Percentiles rank a stretch among this genome's conserved stretches.
phyloP scores from a whole-genome alignment of 2,329 filamentous ascomycete species.

The Colletotrichum eleusines region DNA sequence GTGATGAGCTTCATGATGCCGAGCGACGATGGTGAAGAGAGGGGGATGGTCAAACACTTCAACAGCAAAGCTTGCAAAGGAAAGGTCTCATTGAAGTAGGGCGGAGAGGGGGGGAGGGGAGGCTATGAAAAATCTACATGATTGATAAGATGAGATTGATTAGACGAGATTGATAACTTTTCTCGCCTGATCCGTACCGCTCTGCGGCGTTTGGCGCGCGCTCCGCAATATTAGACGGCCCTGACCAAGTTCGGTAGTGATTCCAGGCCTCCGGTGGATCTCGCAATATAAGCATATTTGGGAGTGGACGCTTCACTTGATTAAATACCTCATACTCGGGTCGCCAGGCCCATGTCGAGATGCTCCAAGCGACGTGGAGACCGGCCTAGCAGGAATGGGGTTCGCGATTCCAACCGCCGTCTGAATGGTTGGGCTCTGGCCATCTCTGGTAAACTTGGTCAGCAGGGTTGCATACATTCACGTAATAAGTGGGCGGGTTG shows the following conservation, averaged over 20 bases:
- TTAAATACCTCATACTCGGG: conserved; percentile 28
- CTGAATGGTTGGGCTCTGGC: neutral
- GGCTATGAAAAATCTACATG: neutral
- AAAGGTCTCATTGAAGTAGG: neutral
- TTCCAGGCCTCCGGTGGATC: neutral
- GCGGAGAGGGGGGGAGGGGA: too few relatives aligned
- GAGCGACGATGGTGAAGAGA: neutral
- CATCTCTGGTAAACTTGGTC: neutral
- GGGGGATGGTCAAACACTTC: neutral
- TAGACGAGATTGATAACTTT: conserved; percentile 14
- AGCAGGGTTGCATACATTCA: neutral
- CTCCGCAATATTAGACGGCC: neutral
- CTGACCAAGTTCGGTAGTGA: neutral
- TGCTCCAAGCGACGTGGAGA: conserved; percentile 4
- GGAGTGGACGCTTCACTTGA: neutral
- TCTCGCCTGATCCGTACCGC: neutral
- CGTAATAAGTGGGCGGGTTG: neutral
- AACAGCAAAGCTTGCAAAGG: conserved; percentile 4
- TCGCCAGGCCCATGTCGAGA: neutral
- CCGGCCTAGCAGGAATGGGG: too few relatives aligned
- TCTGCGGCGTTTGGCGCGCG: neutral
- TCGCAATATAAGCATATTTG: conserved; percentile 18
- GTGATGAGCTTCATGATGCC: conserved; percentile 35
- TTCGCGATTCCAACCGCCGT: neutral
- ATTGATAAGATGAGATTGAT: conserved; percentile 30